Evolutionary conservation across 2,329 filamentous ascomycete genomes (phyloP).

Genomic region (Claviceps pusilla): DNA sequence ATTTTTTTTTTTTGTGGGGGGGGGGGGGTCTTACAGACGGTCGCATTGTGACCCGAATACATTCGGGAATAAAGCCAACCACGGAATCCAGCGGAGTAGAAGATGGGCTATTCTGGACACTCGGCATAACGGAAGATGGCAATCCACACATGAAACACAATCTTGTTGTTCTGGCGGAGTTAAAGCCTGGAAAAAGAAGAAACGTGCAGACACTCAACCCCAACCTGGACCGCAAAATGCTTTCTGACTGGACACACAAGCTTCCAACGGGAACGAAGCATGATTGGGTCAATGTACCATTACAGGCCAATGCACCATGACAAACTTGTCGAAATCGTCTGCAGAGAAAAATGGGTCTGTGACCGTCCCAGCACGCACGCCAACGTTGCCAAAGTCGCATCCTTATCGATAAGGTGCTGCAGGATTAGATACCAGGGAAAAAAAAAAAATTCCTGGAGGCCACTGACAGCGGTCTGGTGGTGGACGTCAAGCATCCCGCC

Average conservation of each 20-base stretch:
- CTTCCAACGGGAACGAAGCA: background rate
- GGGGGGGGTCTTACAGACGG: no score
- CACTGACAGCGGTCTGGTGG: background rate
- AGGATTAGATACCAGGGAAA: background rate
- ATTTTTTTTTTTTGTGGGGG: no score
- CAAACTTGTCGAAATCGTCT: no score
- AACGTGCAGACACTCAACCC: background rate
- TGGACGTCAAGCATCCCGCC: slow-evolving; percentile 1
- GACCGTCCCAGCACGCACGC: background rate
- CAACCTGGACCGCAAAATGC: background rate
- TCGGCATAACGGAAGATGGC: background rate
- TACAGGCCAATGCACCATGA: no score
- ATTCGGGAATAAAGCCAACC: no score
- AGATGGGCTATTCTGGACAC: background rate
- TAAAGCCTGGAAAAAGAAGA: background rate
- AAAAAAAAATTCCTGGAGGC: background rate
- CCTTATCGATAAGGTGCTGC: background rate
- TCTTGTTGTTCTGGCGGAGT: background rate
- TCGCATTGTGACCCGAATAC: no score
- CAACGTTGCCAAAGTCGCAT: background rate
- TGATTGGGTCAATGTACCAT: background rate
- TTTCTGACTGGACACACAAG: background rate
- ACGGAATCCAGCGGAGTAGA: background rate
- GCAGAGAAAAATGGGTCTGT: background rate
- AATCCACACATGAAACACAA: background rate